Conservation (phyloP, 495 filamentous ascomycete genomes). For the Rhypophila decipiens region DNA sequence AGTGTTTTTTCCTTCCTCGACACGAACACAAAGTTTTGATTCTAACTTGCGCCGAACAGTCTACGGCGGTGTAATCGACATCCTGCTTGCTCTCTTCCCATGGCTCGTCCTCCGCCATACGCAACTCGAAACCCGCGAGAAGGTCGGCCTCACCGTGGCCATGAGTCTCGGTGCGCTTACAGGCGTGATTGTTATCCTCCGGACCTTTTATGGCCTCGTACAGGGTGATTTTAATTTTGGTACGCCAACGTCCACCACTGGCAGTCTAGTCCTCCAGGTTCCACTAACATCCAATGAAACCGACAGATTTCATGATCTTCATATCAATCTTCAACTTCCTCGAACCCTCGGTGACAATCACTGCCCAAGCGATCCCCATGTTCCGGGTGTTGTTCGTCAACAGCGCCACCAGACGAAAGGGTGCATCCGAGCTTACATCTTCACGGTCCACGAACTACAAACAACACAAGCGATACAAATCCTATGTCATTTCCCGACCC, state of each 20-base stretch:
- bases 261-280: too few species aligned
- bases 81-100: constrained; percentile 25
- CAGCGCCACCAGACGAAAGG: background rate
- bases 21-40: background rate
- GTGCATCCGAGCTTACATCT: background rate
- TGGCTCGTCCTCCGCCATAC: constrained; percentile 28
- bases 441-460: too few species aligned
- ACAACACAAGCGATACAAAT: too few species aligned
- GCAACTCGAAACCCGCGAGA: constrained; percentile 26
- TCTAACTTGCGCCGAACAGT: background rate
- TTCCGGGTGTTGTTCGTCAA: constrained; percentile 17
- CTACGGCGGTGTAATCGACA: constrained; percentile 23
- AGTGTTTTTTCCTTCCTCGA: background rate
- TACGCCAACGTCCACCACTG: background rate
- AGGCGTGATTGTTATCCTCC: constrained; percentile 14
- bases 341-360: constrained; percentile 16
- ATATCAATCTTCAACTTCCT: constrained; percentile 20
- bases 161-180: constrained; percentile 28
- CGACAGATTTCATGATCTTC: constrained; percentile 16
- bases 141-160: constrained; percentile 23
- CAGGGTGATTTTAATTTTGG: constrained; percentile 11
- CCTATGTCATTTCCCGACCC: background rate
- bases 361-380: constrained; percentile 16
- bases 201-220: constrained; percentile 11
- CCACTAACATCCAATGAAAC: background rate